Evolutionary conservation across 2,329 filamentous ascomycete species (phyloP).

Genomic region (Zymoseptoria passerinii): DNA sequence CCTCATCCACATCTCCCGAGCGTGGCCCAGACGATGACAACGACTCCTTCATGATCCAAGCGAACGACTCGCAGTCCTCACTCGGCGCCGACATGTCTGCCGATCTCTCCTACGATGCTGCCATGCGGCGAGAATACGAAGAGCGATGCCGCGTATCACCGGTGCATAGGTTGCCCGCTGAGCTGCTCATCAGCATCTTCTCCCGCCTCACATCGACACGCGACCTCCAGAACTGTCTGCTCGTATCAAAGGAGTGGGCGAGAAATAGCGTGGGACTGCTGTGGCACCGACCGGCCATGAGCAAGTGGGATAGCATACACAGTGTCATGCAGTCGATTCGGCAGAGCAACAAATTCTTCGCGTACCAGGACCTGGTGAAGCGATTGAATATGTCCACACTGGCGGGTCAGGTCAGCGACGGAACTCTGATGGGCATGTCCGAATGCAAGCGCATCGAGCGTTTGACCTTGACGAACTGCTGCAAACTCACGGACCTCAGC

Average conservation of each 20-base stretch:
- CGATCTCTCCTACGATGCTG: slow-evolving; percentile 56
- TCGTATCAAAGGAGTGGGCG: slow-evolving; percentile 91
- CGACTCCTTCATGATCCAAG: slow-evolving; percentile 75
- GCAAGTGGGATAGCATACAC: slow-evolving; percentile 71
- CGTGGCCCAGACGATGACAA: slow-evolving; percentile 81
- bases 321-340: slow-evolving; percentile 73
- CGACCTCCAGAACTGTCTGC: slow-evolving; percentile 81
- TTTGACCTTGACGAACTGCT: slow-evolving; percentile 85
- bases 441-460: slow-evolving; percentile 88
- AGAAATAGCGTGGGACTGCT: slow-evolving; percentile 84
- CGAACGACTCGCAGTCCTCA: slow-evolving; percentile 88
- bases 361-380: slow-evolving; percentile 84
- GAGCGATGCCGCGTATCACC: slow-evolving; percentile 65
- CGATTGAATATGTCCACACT: slow-evolving; percentile 81
- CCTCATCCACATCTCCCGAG: slow-evolving; percentile 65
- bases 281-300: slow-evolving; percentile 90
- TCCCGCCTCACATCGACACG: slow-evolving; percentile 62
- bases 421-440: slow-evolving; percentile 72
- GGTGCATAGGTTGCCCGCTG: slow-evolving; percentile 77
- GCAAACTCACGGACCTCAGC: slow-evolving; percentile 72
- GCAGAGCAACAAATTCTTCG: slow-evolving; percentile 68
- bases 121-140: slow-evolving; percentile 46
- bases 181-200: slow-evolving; percentile 91
- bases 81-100: slow-evolving; percentile 60
- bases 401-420: slow-evolving; percentile 71